Evolutionary conservation across 2,329 filamentous ascomycete species (phyloP), one percentile per base, ranked within the genome.

Genomic region (Ceratocystis variospora): DNA sequence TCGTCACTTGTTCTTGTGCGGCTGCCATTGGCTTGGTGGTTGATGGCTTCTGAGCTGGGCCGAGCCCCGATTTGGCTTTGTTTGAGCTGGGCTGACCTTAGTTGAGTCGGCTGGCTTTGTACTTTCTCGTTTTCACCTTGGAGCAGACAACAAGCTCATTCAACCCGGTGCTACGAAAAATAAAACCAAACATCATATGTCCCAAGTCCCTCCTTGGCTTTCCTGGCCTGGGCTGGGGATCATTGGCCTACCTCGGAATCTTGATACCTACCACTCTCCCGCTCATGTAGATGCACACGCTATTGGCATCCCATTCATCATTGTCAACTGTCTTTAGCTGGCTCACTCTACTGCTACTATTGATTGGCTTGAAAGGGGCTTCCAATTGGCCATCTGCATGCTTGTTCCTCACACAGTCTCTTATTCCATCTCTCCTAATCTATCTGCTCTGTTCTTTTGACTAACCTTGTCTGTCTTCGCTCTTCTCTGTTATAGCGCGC

Each of bases 401-500:
- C 37, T 15, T 41, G 37, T 41, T 15, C 37, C 12, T 57, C 8
- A n/a, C 22, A 8, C 48, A 17, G 19, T 10, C 25, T 4, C 44
- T 53, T 31, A 19, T 41, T 48, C 28, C 17, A 7, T 48, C 31
- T 53, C 31, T 53, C 37, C 17, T 6, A 28, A 46, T 63, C 50
- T 63, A 61, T 61, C 45, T 45, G 37, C 37, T 17, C 31, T n/a
- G 55, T 53, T 62, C 63, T 41, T 28, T 64, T 68, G 63, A 68
- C 66, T 50, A 57, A 45, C 48, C 45, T 25, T 15, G 19, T 25
- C 48, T 4, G 46, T 48, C 46, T 48, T 22, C 6, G 22, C 3
- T 53, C 19, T 25, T 50, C 63, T 48, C 63, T 22, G 15, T 61
- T 66, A 62, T 71, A 87, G 85, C 84, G 84, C 78, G 79, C 83